phyloP scores from a whole-genome alignment of 306 rosid genomes.

The Cucurbita ficifolia region DNA sequence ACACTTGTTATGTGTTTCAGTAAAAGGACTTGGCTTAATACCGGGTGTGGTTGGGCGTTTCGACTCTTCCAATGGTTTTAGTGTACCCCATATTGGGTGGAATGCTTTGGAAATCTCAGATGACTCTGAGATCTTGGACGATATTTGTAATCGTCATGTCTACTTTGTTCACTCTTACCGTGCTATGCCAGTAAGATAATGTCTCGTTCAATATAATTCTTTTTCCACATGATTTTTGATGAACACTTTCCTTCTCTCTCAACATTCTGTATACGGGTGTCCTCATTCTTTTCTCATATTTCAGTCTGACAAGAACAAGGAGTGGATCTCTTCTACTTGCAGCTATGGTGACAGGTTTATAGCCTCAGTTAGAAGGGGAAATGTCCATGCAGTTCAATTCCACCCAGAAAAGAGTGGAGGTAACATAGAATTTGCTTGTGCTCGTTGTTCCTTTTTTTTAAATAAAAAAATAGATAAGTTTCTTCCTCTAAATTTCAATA shows the following conservation, averaged over 20 bases:
- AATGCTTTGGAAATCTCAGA: conserved; percentile 54
- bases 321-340: conserved; percentile 86
- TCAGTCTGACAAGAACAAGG: conserved; percentile 79
- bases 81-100: conserved; percentile 98
- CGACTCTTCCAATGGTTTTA: conserved; percentile 76
- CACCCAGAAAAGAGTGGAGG: conserved; percentile 99
- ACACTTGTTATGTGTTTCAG: conserved; percentile 35
- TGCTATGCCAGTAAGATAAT: conserved; percentile 59
- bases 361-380: conserved; percentile 82
- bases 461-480: too few species aligned
- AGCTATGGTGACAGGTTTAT: conserved; percentile 78
- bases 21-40: conserved; percentile 85
- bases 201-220: neutral
- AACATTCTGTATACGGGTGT: neutral
- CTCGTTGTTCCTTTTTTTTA: neutral
- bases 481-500: neutral
- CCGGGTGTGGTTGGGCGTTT: conserved; percentile 88
- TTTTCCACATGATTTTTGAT: neutral
- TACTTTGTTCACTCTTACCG: conserved; percentile 93
- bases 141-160: conserved; percentile 63
- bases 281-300: conserved; percentile 5
- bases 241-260: neutral
- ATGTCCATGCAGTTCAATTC: conserved; percentile 93
- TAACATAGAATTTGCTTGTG: conserved; percentile 24
- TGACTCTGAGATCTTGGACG: conserved; percentile 75